Conservation (phyloP, 208 protist species). For the Spongospora subterranea region DNA sequence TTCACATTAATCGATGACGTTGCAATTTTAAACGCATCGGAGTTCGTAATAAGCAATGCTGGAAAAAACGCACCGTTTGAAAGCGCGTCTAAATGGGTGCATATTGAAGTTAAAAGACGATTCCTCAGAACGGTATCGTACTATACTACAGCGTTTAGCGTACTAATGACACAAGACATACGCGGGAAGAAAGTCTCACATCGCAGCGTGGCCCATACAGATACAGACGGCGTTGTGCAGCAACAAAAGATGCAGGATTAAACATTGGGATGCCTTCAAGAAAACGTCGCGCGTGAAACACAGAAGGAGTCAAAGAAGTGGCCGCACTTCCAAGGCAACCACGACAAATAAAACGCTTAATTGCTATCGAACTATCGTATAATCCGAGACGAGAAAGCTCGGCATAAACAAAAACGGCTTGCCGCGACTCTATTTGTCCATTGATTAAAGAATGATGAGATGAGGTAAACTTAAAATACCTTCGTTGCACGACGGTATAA, state of each 20-base stretch:
- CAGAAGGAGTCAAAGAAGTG: background rate
- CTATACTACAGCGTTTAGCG: background rate
- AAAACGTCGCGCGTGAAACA: background rate
- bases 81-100: background rate
- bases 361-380: background rate
- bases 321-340: background rate
- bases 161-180: too few relatives aligned
- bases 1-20: background rate
- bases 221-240: background rate
- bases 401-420: background rate
- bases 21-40: background rate
- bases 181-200: too few relatives aligned
- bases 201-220: background rate
- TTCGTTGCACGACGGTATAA: background rate
- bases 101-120: background rate
- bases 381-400: background rate
- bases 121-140: background rate
- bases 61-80: background rate
- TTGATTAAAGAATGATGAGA: background rate
- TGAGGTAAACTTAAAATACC: background rate
- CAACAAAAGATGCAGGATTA: background rate
- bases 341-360: background rate
- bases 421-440: background rate
- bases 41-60: background rate
- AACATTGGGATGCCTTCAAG: background rate